Evolutionary conservation across 163 green algal species (phyloP).

Genomic region (Scenedesmus sp.): DNA sequence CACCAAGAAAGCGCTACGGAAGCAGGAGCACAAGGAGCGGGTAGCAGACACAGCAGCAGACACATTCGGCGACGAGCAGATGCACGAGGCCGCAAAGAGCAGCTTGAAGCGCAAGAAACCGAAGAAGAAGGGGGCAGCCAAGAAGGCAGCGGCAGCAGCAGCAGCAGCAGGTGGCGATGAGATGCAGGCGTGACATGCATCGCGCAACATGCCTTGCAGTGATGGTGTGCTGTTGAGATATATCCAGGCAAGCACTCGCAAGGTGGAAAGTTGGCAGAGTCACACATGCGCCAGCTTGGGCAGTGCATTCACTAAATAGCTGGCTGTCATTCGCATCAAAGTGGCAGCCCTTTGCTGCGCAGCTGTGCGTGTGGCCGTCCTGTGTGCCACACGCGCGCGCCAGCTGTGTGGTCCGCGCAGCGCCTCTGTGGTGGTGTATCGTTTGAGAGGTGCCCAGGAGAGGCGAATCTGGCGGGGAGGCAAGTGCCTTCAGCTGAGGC

Average conservation of each 20-base stretch:
- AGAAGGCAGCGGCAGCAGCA: conserved; percentile 23
- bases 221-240: too few relatives aligned
- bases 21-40: conserved; percentile 28
- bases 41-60: conserved; percentile 15
- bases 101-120: conserved; percentile 26
- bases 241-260: too few relatives aligned
- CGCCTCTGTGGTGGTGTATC: background rate
- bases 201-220: too few relatives aligned
- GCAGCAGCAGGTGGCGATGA: conserved; percentile 27
- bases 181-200: conserved; percentile 16
- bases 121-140: conserved; percentile 16
- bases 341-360: background rate
- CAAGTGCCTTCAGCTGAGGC: too few relatives aligned
- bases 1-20: conserved; percentile 31
- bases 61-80: conserved; percentile 10
- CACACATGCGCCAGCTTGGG: background rate
- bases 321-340: too few relatives aligned
- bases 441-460: too few relatives aligned
- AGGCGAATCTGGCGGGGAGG: too few relatives aligned
- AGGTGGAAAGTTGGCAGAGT: too few relatives aligned
- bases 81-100: conserved; percentile 21
- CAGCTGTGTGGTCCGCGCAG: background rate
- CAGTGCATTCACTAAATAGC: background rate
- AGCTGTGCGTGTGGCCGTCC: background rate
- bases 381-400: background rate